Percentiles rank a stretch among this genome's conserved stretches.
phyloP scores from a whole-genome alignment of 2,329 filamentous ascomycete species.

The Hypoxylon sp. region DNA sequence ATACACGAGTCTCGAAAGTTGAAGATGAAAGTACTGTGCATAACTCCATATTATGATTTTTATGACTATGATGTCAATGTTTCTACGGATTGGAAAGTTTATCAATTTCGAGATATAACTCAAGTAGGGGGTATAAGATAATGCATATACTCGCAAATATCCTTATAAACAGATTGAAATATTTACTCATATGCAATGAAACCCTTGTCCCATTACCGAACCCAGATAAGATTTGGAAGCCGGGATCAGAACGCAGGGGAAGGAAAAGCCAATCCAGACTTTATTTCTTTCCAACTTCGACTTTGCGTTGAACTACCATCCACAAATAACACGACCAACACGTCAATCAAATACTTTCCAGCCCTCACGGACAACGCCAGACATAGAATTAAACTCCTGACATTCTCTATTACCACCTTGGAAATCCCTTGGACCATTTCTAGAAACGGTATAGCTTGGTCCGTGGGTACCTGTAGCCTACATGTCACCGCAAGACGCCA shows the following conservation, averaged over 20 bases:
- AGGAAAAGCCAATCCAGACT: background rate
- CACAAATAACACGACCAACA: slow-evolving; percentile 7
- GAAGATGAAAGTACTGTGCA: slow-evolving; percentile 2
- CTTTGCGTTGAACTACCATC: slow-evolving; percentile 10
- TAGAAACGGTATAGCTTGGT: slow-evolving; percentile 25
- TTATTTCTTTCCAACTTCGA: slow-evolving; percentile 18
- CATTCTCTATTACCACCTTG: slow-evolving; percentile 37
- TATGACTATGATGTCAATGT: no score
- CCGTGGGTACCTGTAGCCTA: slow-evolving; percentile 31
- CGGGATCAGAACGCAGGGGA: background rate
- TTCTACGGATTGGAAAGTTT: background rate
- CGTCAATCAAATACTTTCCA: slow-evolving; percentile 25
- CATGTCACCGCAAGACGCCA: slow-evolving; percentile 34
- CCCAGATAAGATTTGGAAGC: background rate
- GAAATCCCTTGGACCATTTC: slow-evolving; percentile 28
- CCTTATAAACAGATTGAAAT: background rate
- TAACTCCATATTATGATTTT: background rate
- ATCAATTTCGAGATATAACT: background rate
- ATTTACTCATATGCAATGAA: background rate
- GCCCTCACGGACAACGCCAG: slow-evolving; percentile 40
- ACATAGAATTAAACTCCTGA: slow-evolving; percentile 28
- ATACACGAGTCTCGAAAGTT: background rate
- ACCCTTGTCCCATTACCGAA: background rate
- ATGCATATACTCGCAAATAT: no score
- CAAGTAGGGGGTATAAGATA: background rate